Evolutionary conservation across 352 stramenopile genomes (phyloP), one percentile per base, ranked within the genome.

Genomic region (Globisporangium cylindrosporum): DNA sequence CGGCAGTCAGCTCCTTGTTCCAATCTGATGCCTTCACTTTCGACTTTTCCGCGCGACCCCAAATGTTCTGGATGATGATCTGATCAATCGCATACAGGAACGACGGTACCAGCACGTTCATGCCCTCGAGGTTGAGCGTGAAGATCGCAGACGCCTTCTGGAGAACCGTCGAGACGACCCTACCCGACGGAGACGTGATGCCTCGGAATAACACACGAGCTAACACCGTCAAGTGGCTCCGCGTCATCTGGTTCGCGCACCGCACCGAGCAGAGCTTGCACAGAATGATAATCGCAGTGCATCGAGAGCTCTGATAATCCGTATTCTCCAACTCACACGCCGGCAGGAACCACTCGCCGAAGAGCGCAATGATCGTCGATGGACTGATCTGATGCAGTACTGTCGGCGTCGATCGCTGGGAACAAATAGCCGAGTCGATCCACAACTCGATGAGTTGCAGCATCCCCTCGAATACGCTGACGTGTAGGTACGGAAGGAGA

Each of bases 341-440:
- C 7, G 87, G 86, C 25, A 96, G 64, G 57, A 96, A 94, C 88
- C 88, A 96, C 56, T 96, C 86, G 5, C 86, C 86, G 65, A 94
- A 94, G 8, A 96, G 71, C n/a, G 86, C 87, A 24, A 94, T 74
- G 36, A 96, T 68, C 1, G 88, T 96, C 7, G 86, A 94, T 8
- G 88, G 88, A 60, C 85, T 91, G 60, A 95, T 93, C 59, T 80
- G 80, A 14, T 84, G 82, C 54, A 94, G 66, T 10, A 79, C 74
- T 1, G 84, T 91, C 4, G 84, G 80, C 0, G 74, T 81, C 27
- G 57, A 71, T 6, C 84, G 84, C 59, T 81, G 78, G 38, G 79
- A 80, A 66, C 74, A 88, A 41, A 94, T 94, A n/a, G 81, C 83
- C 14, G 79, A 85, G 43, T 94, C 79, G 61, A 92, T 92, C 88